Base-by-base conservation (phyloP, 345 rosid species). In the Cochlearia excelsa region DNA sequence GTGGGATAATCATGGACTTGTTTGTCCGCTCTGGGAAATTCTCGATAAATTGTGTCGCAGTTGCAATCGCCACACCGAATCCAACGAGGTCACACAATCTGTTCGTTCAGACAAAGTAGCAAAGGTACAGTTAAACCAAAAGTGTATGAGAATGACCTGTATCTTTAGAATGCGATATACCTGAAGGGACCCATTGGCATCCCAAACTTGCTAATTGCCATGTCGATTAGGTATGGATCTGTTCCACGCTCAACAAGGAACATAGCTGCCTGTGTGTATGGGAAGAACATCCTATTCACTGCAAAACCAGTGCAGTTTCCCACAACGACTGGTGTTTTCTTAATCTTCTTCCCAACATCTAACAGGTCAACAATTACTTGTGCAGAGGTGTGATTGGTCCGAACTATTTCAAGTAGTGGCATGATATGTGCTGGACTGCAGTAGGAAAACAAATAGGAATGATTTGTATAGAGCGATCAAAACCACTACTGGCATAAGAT, bases 101-200 rank as follows among this genome's bases (percentile, higher is more conserved):
- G 79, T 49, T 30, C 60, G 63, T 54, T 41, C 59, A 42, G 11
- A 40, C 11, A 69, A 16, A 48, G 34, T 26, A 44, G 33, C 26
- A 42, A 46, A 30, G 44, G 33, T 26, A 52, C 37, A 29, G 67
- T 26, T 27, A 57, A 8, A 31, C 23, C 23, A 23, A 10, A 9
- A 26, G 9, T n/a, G 39, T 3, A 46, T 34, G 27, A 37, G 47
- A 72, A 26, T 23, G 30, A 44, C 41, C 48, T 41, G 26, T 33
- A 38, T 57, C 26, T 51, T 63, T 38, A 11, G 46, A 47, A 10
- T 34, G 48, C 16, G 9, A 62, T 34, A 52, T 75, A 80, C 96
- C 98, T 85, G 80, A 92, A 92, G 53, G 96, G 97, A 37, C 97
- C 97, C 96, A 90, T 94, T 59, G 96, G 97, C 97, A 94, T 90